Conservation (phyloP, 148 eudicot species). For the Diospyros lotus region DNA sequence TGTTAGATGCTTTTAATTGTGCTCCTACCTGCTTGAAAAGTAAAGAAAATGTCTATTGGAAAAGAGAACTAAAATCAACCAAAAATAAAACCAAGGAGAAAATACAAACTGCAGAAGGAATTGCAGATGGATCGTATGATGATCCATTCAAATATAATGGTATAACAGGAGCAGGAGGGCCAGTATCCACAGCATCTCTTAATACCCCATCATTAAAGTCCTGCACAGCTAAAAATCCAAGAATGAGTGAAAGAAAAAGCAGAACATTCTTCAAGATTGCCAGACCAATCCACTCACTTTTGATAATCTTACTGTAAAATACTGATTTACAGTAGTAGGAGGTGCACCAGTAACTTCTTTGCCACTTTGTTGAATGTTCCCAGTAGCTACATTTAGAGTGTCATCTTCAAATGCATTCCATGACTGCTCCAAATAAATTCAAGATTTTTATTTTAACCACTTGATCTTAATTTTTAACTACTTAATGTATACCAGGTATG, state of each 20-base stretch:
- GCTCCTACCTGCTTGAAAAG: conserved; percentile 41
- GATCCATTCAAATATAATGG: conserved; percentile 33
- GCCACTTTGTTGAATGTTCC: conserved; percentile 17
- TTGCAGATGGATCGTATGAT: conserved; percentile 24
- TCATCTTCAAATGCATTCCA: conserved; percentile 72
- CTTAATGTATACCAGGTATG: too few relatives aligned
- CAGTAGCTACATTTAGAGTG: conserved; percentile 18
- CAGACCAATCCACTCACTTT: conserved; percentile 27
- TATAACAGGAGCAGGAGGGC: conserved; percentile 27
- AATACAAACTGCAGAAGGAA: conserved; percentile 41
- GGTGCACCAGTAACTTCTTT: conserved; percentile 29
- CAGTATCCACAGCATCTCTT: conserved; percentile 17
- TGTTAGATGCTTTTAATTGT: conserved; percentile 22
- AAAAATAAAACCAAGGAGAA: conserved; percentile 7
- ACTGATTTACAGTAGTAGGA: conserved; percentile 29
- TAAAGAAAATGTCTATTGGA: conserved; percentile 13
- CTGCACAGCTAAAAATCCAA: conserved; percentile 22
- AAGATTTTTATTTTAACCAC: too few relatives aligned
- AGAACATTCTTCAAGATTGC: background rate
- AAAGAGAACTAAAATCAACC: background rate
- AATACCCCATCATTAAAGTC: conserved; percentile 28
- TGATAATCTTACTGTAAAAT: conserved; percentile 21
- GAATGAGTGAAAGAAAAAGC: background rate
- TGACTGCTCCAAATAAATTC: conserved; percentile 28
- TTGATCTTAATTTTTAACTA: too few relatives aligned